Conservation (phyloP, 768 basidiomycete genomes). For the Cyathus striatus region DNA sequence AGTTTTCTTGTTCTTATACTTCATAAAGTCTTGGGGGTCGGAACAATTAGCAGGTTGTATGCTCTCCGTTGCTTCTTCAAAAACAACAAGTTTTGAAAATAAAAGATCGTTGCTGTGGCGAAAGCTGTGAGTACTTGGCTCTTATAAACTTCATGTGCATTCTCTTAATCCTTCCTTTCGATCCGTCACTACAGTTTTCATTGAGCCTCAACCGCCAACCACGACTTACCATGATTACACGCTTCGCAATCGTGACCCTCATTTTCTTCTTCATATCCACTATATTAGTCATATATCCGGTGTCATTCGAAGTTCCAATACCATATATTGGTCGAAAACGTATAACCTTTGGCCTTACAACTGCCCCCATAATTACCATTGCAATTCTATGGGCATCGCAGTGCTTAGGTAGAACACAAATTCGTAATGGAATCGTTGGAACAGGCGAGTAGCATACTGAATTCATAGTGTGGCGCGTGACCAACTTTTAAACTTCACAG, state of each 20-base stretch:
- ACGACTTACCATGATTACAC: conserved; percentile 47
- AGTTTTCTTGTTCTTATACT: no score
- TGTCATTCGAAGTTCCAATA: conserved; percentile 33
- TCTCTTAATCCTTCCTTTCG: no score
- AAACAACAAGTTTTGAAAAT: no score
- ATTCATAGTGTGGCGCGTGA: not conserved
- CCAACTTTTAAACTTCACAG: conserved; percentile 17
- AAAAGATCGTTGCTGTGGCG: no score
- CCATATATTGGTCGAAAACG: conserved; percentile 22
- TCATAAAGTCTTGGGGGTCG: no score
- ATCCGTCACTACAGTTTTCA: no score
- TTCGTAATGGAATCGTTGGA: conserved; percentile 72
- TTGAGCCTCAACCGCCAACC: no score
- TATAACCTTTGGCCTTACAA: conserved; percentile 44
- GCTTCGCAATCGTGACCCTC: conserved; percentile 46
- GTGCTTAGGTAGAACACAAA: conserved; percentile 43
- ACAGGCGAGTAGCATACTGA: conserved; percentile 13
- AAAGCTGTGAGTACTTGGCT: no score
- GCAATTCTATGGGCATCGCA: conserved; percentile 54
- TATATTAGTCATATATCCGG: conserved; percentile 46
- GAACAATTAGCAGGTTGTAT: no score
- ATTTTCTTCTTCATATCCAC: conserved; percentile 51
- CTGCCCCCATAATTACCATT: conserved; percentile 50
- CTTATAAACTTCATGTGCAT: no score
- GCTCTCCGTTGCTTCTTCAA: no score